Evolutionary conservation across 345 rosid genomes (phyloP).

Genomic region (Tarenaya hassleriana): DNA sequence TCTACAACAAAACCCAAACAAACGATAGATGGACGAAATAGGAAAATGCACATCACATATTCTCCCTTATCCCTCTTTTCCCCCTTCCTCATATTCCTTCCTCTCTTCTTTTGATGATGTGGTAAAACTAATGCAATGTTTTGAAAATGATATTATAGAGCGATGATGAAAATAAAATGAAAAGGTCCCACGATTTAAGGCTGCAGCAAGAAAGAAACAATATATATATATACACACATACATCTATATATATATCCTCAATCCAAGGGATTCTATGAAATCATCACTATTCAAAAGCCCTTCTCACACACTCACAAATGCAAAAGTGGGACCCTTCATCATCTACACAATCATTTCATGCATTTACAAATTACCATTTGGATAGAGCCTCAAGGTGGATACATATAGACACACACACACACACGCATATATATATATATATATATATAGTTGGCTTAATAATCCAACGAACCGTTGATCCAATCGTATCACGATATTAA

Average conservation of each 20-base stretch:
- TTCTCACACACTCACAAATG: not conserved
- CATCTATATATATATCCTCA: too few relatives aligned
- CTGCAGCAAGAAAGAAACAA: constrained; percentile 20
- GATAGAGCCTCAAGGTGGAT: too few relatives aligned
- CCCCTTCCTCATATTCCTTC: constrained; percentile 30
- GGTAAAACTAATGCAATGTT: constrained; percentile 37
- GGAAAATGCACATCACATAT: too few relatives aligned
- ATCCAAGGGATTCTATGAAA: constrained; percentile 54
- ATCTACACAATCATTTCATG: constrained; percentile 56
- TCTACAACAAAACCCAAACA: not conserved
- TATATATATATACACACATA: too few relatives aligned
- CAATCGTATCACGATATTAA: too few relatives aligned
- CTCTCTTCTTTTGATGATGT: constrained; percentile 57
- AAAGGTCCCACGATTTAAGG: constrained; percentile 45
- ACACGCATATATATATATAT: too few relatives aligned
- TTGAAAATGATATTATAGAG: constrained; percentile 7
- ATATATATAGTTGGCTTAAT: too few relatives aligned
- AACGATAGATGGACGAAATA: too few relatives aligned
- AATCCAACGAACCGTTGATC: too few relatives aligned
- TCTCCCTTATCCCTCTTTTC: constrained; percentile 6
- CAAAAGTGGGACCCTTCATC: constrained; percentile 52
- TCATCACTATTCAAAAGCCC: constrained; percentile 25
- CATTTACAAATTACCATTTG: constrained; percentile 20
- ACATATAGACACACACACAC: too few relatives aligned
- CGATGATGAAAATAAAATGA: not conserved